Evolutionary conservation across 139 green algal genomes (phyloP).

Genomic region (Coelastrella sp.): DNA sequence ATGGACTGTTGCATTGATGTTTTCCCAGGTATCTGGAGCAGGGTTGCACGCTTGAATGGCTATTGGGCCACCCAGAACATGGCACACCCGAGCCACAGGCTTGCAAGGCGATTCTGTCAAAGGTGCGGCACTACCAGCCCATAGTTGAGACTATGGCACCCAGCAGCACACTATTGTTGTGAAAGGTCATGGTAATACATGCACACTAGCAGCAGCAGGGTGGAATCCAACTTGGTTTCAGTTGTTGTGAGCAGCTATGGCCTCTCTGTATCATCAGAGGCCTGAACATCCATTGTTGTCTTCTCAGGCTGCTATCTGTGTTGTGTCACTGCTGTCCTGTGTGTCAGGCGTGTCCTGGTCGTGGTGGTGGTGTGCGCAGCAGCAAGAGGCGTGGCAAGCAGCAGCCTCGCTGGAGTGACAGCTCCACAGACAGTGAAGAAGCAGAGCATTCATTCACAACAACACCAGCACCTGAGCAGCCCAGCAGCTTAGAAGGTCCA

Average conservation of each 20-base stretch:
- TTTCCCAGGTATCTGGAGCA: constrained; percentile 23
- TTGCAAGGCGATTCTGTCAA: constrained; percentile 1
- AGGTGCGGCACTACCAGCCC: background rate
- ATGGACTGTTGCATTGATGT: background rate
- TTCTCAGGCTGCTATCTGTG: background rate
- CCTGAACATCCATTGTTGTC: too few relatives aligned
- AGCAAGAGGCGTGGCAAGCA: constrained; percentile 18
- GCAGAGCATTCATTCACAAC: background rate
- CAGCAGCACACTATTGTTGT: too few relatives aligned
- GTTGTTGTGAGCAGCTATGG: too few relatives aligned
- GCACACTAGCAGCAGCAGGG: too few relatives aligned
- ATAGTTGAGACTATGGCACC: background rate
- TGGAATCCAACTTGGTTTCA: too few relatives aligned
- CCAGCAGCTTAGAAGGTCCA: background rate
- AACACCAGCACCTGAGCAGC: background rate
- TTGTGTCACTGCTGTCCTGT: background rate
- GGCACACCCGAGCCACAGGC: constrained; percentile 1
- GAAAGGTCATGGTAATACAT: too few relatives aligned
- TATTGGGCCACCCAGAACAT: constrained; percentile 45
- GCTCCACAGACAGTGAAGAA: constrained; percentile 18
- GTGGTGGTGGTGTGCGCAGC: background rate
- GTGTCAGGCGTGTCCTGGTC: background rate
- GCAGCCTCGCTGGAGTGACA: constrained; percentile 20
- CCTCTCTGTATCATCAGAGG: too few relatives aligned
- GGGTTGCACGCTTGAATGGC: constrained; percentile 37